Conservation (phyloP, 2,329 filamentous ascomycete species). For the Cercospora beticola region DNA sequence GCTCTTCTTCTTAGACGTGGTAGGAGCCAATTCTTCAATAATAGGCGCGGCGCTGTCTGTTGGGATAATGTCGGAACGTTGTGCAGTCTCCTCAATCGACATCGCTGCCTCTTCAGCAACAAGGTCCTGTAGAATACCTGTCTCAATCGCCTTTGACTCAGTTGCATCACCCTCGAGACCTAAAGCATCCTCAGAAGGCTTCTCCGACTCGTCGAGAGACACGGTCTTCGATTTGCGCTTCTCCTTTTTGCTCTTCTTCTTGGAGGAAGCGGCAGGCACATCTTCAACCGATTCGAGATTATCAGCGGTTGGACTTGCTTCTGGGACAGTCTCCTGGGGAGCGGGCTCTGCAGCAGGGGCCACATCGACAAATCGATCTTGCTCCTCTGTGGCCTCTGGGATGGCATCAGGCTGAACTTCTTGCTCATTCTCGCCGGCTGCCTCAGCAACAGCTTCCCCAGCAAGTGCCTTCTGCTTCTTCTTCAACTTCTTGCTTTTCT, state of each 20-base stretch:
- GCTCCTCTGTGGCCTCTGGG: neutral
- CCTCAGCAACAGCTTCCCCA: slow-evolving; percentile 2
- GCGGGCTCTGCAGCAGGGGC: neutral
- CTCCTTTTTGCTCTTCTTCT: slow-evolving; percentile 29
- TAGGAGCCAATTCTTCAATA: slow-evolving; percentile 17
- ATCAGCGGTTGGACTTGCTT: neutral
- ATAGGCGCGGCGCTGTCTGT: neutral
- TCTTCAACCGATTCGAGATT: neutral
- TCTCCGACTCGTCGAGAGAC: neutral
- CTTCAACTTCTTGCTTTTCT: slow-evolving; percentile 32
- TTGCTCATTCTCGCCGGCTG: neutral
- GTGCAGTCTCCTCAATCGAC: neutral
- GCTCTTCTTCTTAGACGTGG: slow-evolving; percentile 31
- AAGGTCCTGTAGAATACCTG: too few relatives aligned
- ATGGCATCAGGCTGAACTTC: neutral
- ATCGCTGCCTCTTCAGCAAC: too few relatives aligned
- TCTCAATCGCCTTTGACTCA: too few relatives aligned
- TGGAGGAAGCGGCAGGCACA: slow-evolving; percentile 1
- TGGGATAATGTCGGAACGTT: neutral
- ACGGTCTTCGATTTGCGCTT: slow-evolving; percentile 12
- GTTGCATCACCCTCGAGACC: too few relatives aligned
- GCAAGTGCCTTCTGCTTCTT: slow-evolving; percentile 22
- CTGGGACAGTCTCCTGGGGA: neutral
- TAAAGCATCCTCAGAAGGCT: neutral
- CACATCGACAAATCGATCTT: neutral